Percentiles rank a stretch among this genome's conserved stretches.
Conservation (phyloP, 352 stramenopile genomes). For the Phytophthora citricola region DNA sequence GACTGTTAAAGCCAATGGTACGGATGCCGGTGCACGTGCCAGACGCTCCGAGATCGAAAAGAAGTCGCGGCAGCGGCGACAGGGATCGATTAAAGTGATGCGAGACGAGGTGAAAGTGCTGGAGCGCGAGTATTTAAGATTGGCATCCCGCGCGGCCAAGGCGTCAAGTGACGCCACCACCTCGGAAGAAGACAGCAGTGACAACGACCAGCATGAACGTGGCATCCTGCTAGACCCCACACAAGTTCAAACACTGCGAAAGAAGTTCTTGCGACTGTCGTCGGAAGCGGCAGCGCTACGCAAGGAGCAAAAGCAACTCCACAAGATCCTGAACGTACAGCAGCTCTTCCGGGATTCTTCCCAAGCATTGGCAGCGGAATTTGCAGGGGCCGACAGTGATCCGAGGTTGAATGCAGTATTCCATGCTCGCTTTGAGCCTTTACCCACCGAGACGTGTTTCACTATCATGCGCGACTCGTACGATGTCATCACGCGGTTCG, state of each 20-base stretch:
- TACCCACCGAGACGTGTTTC: slow-evolving; percentile 41
- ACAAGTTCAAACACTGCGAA: slow-evolving; percentile 34
- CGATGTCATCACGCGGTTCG: slow-evolving; percentile 60
- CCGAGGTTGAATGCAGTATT: slow-evolving; percentile 33
- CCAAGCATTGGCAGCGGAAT: slow-evolving; percentile 37
- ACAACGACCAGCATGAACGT: slow-evolving; percentile 22
- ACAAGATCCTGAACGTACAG: slow-evolving; percentile 56
- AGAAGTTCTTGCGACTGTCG: slow-evolving; percentile 48
- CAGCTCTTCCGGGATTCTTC: slow-evolving; percentile 66
- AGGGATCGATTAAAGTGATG: slow-evolving; percentile 60
- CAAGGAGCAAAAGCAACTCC: slow-evolving; percentile 57
- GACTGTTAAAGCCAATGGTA: neutral
- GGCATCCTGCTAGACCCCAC: slow-evolving; percentile 40
- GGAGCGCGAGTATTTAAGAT: slow-evolving; percentile 49
- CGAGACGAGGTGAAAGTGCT: slow-evolving; percentile 58
- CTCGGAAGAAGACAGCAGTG: slow-evolving; percentile 23
- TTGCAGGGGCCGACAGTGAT: slow-evolving; percentile 19
- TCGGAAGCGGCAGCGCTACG: slow-evolving; percentile 50
- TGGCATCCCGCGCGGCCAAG: slow-evolving; percentile 17
- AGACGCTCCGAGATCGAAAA: slow-evolving; percentile 69
- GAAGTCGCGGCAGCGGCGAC: slow-evolving; percentile 58
- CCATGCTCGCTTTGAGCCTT: slow-evolving; percentile 45
- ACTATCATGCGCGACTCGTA: slow-evolving; percentile 64
- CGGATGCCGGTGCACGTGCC: slow-evolving; percentile 30
- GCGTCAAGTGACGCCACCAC: slow-evolving; percentile 8